Percentiles rank a stretch among this genome's conserved stretches.
Conservation (phyloP, 1,284 basidiomycete species). For the Mixia osmundae region DNA sequence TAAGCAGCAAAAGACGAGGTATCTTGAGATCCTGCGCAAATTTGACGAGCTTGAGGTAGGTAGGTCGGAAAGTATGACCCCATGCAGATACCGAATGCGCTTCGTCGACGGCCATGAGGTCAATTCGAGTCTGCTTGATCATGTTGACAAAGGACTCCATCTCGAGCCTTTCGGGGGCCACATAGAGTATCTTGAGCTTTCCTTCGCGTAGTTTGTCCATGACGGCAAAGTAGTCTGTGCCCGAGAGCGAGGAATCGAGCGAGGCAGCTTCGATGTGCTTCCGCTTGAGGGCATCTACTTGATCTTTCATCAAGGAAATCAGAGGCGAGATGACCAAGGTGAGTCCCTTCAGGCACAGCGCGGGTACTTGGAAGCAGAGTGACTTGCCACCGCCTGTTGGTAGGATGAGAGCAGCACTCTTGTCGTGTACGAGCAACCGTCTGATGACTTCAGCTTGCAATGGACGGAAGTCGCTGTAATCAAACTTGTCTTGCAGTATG, state of each 20-base stretch:
- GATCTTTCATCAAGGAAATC: constrained; percentile 22
- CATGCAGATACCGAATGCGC: background rate
- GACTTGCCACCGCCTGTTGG: too few species aligned
- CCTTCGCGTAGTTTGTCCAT: constrained; percentile 2
- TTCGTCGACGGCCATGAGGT: constrained; percentile 1
- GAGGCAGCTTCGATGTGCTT: constrained; percentile 11
- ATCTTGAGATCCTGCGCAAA: background rate
- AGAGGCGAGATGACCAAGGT: constrained; percentile 23
- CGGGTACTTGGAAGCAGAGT: constrained; percentile 11
- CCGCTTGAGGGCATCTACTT: constrained; percentile 17
- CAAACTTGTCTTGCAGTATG: too few species aligned
- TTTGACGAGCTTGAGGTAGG: background rate
- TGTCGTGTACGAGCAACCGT: too few species aligned
- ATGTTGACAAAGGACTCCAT: background rate
- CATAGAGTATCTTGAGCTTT: constrained; percentile 5
- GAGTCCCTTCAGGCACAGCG: constrained; percentile 19
- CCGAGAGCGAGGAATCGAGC: constrained; percentile 15
- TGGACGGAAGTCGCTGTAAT: too few species aligned
- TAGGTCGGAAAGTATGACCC: background rate
- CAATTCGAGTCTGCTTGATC: background rate
- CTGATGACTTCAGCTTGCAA: too few species aligned
- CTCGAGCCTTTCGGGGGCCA: constrained; percentile 9
- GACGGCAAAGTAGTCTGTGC: constrained; percentile 13
- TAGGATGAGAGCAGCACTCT: too few species aligned
- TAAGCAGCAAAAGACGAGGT: background rate